Base-by-base conservation (phyloP, 495 filamentous ascomycete species). In the Annulohypoxylon stygium region DNA sequence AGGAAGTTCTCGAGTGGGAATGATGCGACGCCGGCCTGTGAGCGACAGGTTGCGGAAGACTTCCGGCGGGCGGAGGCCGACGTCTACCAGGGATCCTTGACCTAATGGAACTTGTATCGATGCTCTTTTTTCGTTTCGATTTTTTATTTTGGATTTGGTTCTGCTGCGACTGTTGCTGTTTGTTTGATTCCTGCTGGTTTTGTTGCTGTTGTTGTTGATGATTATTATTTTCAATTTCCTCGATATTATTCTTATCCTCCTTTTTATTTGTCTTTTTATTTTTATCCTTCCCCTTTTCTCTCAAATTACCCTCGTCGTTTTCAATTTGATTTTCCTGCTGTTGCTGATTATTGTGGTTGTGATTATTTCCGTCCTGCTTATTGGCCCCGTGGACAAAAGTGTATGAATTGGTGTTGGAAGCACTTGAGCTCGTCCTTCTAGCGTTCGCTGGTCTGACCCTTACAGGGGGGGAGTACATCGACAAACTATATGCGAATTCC, bases 121-220 rank as follows among this genome's bases (percentile, higher is more conserved):
- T 70, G 26, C 81, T 81, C 67, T 80, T 78, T 50, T 82, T 78
- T 73, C 79, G 81, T 70, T 80, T 76, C 48, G 77, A 73, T 68
- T 79, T 78, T 53, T 60, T 70, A 20, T 58, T 67, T 54, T 43
- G 23, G 20, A 0, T 23, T 30, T 30, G 3, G 16, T 45, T 37
- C 4, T 57, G 62, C 18, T 58, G 50, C 9, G 25, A 57, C 33
- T 66, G 26, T 58, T 58, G 61, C 20, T 58, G 18, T 61, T 2
- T 6, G 30, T 3, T 30, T 30, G 30, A 30, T 30, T 30, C 30
- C 20, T 48, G 26, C 25, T 41, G 50, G 3, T 61, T 8, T 33
- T 73, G 57, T 55, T 79, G 30, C 3, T 58, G 16, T 9, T 58
- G 33, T 16, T 58, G 30, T 10, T 60, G 18, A 8, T 60, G 16